Evolutionary conservation across 192 early-diverging fungal genomes (phyloP).

Genomic region (Dispira parvispora): DNA sequence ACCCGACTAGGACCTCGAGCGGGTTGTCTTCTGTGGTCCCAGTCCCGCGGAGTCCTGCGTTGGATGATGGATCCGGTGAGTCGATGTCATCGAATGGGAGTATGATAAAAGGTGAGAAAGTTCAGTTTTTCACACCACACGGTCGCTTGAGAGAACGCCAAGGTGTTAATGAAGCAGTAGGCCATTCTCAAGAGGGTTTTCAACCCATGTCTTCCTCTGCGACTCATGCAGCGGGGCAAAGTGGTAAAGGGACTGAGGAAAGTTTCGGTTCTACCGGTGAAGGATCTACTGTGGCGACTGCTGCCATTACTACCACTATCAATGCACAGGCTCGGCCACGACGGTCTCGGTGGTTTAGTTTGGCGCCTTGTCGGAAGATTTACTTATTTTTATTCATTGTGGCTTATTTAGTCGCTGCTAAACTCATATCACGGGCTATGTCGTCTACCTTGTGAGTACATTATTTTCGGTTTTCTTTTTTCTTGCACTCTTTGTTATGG

Average conservation of each 20-base stretch:
- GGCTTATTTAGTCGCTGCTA: slow-evolving; percentile 8
- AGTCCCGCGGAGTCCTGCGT: not conserved
- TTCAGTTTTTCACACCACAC: no score
- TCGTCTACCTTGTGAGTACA: not conserved
- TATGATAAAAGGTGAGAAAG: no score
- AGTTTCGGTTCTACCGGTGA: no score
- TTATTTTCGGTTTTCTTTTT: no score
- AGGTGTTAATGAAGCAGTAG: no score
- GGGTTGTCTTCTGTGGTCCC: not conserved
- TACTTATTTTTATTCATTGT: slow-evolving; percentile 2
- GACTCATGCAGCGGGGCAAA: no score
- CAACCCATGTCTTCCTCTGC: no score
- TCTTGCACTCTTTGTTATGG: no score
- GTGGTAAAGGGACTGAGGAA: no score
- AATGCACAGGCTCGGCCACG: not conserved
- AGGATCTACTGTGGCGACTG: not conserved
- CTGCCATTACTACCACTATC: not conserved
- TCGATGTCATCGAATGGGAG: no score
- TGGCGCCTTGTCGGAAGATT: slow-evolving; percentile 1
- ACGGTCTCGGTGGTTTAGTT: slow-evolving; percentile 1
- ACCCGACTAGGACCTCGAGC: not conserved
- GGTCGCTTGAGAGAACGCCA: no score
- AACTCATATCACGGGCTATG: slow-evolving; percentile 8
- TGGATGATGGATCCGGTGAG: not conserved
- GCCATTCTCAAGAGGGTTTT: no score